Evolutionary conservation across 768 basidiomycete genomes (phyloP), one percentile per base, ranked within the genome.

Genomic region (Ephemerocybe angulata): DNA sequence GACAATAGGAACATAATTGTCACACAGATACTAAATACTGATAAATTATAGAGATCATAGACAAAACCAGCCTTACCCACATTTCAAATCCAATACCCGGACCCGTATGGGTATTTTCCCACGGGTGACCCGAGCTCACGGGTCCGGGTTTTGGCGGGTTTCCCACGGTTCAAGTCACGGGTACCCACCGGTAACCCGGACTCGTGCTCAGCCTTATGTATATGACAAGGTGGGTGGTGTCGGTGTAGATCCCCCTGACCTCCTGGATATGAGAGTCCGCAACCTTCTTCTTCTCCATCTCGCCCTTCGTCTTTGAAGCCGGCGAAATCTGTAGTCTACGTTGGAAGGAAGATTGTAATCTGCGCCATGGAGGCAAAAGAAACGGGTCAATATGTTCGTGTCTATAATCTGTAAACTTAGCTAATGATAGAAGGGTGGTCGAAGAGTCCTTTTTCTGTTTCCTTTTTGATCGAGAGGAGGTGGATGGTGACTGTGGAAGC

Each of bases 351-450:
- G 30, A 55, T 40, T 27, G 46, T 37, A 12, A 49, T 17, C n/a
- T 44, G 13, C 60, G 47, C 67, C 63, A 68, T 2, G 63, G 65
- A 11, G 62, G 53, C 0, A 51, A 41, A 7, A 68, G 61, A 38
- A 47, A 65, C 0, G 67, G 63, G 40, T 60, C 50, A 2, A 65
- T 62, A 0, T 56, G 29, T 49, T 67, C 62, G 37, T 62, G 54
- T 4, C 43, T 43, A 13, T 55, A 55, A 47, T 50, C 50, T 19
- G 63, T 60, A 17, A 33, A 43, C 30, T 41, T 37, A 10, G 63
- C 57, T 3, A 65, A 60, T 4, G 50, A 6, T 4, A 48, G 33
- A 4, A 62, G 57, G n/a, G 54, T 60, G n/a, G 58, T 50, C 3
- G 38, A 31, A 53, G 55, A 27, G 49, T 12, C 5, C 33, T 27